A percentile compares a stretch with the other conserved stretches of the same genome.
These are phyloP conservation scores for Trypanosoma brucei DNA, from an alignment of 208 protist genomes.

Conservation along the genomic window DNA sequence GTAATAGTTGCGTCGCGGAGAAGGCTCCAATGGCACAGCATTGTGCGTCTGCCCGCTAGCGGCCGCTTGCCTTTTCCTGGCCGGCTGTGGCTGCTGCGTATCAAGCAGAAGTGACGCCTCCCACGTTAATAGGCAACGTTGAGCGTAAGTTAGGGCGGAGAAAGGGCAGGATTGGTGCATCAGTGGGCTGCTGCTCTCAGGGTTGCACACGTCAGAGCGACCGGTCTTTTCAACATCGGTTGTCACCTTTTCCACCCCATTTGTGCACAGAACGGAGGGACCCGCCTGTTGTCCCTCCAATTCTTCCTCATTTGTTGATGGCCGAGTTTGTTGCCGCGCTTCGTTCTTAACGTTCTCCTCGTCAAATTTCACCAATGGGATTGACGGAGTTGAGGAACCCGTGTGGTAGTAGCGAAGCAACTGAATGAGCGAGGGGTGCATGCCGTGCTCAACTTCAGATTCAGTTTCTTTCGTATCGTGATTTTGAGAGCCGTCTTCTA, in stretches of 20 bases:
- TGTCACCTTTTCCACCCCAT: neutral
- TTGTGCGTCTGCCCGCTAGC: neutral
- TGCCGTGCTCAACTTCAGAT: neutral
- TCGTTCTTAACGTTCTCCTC: neutral
- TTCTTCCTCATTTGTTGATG: neutral
- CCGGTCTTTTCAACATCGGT: neutral
- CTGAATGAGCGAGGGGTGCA: conserved; percentile 16
- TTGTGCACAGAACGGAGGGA: neutral
- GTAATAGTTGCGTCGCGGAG: conserved; percentile 6
- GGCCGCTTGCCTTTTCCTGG: neutral
- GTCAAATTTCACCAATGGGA: neutral
- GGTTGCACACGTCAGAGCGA: neutral
- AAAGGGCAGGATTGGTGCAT: conserved; percentile 16
- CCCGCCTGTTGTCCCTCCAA: neutral
- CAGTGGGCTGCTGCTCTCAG: neutral
- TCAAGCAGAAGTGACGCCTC: conserved; percentile 46
- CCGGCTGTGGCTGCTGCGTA: neutral
- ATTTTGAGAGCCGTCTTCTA: neutral
- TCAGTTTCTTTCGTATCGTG: neutral
- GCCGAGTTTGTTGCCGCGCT: neutral
- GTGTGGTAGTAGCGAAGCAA: conserved; percentile 14
- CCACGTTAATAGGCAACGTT: conserved; percentile 76
- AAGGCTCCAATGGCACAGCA: neutral
- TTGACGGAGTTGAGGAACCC: neutral
- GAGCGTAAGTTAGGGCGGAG: conserved; percentile 47